Evolutionary conservation across 2,329 filamentous ascomycete genomes (phyloP), one percentile per base, ranked within the genome.

Genomic region (Exserohilum rostratum): DNA sequence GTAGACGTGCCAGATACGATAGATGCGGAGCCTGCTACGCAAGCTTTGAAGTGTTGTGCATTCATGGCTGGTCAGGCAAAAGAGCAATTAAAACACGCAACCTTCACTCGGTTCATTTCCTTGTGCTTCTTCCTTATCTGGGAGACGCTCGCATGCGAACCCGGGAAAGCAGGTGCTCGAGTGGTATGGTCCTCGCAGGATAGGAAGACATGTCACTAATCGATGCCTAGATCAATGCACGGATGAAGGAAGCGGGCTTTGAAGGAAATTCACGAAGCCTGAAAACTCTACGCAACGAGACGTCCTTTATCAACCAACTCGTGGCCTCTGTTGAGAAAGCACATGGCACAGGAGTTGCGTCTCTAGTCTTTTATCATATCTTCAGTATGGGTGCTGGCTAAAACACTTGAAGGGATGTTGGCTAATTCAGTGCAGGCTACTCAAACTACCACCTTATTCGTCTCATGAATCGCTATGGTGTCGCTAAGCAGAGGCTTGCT

Each of bases 41-140:
- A 45, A 27, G 42, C 42, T 27, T 45, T 45, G 10, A 18, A 11
- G 18, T 45, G 27, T 18, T 45, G 42, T 6, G 11, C 17, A 18
- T 13, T 20, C 11, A 33, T 34, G 17, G 42, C 42, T 2, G 5
- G 15, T 12, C n/a, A 45, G 42, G 27, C 42, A 45, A 45, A 45
- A 4, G 27, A 45, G 42, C 15, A 45, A 31, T 27, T 45, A 13
- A 45, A 45, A 29, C 17, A 45, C 9, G 27, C 27, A 15, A 45
- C 42, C 42, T 45, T 45, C 17, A 45, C 27, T 20, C 27, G 27
- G 27, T 45, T 45, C 12, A 20, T 45, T 22, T 45, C 42, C 11
- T 33, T 45, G 12, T 45, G 42, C 42, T 45, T 45, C 29, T 45
- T 45, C n/a, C 42, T 45, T 33, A 13, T 45, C 15, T 45, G 27